A percentile compares a stretch with the other conserved stretches of the same genome.
Evolutionary conservation across 306 rosid species (phyloP).

Genomic region (Begonia fuchsioides): DNA sequence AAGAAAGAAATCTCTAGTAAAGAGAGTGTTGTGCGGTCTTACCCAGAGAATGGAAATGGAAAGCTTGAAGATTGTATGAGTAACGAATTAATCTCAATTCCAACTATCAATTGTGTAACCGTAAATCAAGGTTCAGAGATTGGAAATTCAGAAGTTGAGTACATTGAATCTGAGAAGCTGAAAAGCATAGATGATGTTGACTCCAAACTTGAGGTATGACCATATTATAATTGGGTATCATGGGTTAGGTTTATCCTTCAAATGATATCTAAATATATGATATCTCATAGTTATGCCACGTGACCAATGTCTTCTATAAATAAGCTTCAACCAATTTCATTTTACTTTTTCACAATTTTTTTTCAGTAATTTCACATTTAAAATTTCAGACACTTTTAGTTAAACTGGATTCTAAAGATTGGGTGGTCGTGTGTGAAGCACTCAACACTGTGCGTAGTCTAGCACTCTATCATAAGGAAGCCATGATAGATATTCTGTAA

Average conservation of each 20-base stretch:
- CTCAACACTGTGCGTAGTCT: constrained; percentile 75
- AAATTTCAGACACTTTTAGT: constrained; percentile 56
- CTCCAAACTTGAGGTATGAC: constrained; percentile 53
- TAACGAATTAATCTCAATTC: constrained; percentile 28
- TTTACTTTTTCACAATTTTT: too few species aligned
- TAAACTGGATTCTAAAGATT: constrained; percentile 77
- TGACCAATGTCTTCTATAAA: neutral
- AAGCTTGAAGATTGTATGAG: constrained; percentile 42
- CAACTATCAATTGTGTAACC: constrained; percentile 49
- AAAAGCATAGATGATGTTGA: constrained; percentile 60
- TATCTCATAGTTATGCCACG: neutral
- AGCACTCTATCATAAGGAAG: constrained; percentile 70
- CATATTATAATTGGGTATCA: neutral
- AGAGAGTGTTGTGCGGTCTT: constrained; percentile 30
- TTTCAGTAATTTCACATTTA: constrained; percentile 1
- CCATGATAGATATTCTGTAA: constrained; percentile 61
- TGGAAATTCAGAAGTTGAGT: constrained; percentile 65
- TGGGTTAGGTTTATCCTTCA: constrained; percentile 4
- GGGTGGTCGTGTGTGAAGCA: constrained; percentile 74
- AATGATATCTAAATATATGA: neutral
- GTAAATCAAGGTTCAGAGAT: constrained; percentile 31
- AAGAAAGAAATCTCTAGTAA: constrained; percentile 57
- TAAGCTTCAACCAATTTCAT: too few species aligned
- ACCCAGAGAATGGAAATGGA: constrained; percentile 33
- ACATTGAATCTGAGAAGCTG: constrained; percentile 80